These are phyloP conservation scores for Trichothecium sympodiale DNA, from an alignment of 2,329 filamentous ascomycete species.

Conservation along the genomic window DNA sequence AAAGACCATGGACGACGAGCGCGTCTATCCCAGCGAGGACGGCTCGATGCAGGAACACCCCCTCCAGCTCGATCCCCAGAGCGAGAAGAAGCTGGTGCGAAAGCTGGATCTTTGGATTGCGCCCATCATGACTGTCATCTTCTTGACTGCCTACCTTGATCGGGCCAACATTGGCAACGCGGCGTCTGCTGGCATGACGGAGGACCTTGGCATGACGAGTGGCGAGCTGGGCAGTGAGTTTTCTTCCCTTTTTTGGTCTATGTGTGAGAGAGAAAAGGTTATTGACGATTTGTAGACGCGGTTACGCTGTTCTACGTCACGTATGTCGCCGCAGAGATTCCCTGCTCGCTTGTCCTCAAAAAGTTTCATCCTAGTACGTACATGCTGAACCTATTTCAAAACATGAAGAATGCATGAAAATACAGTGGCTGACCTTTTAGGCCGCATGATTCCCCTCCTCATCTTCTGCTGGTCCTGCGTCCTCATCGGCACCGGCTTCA, in stretches of 20 bases:
- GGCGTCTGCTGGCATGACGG: constrained; percentile 15
- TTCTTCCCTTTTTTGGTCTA: constrained; percentile 30
- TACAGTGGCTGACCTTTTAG: constrained; percentile 18
- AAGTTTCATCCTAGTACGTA: constrained; percentile 14
- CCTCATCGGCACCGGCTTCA: constrained; percentile 59
- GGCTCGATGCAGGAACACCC: background rate
- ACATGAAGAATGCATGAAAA: constrained; percentile 45
- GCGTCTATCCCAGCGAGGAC: background rate
- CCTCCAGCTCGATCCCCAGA: constrained; percentile 5
- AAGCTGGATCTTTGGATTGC: constrained; percentile 19
- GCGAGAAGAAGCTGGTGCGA: constrained; percentile 14
- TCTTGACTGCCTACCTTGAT: constrained; percentile 19
- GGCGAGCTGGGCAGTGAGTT: constrained; percentile 13
- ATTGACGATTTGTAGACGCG: constrained; percentile 8
- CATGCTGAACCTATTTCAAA: no score
- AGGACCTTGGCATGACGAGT: constrained; percentile 25
- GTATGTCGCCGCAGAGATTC: constrained; percentile 17
- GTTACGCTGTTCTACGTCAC: constrained; percentile 17
- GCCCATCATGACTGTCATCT: constrained; percentile 23
- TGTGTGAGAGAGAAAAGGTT: background rate
- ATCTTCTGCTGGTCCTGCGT: constrained; percentile 56
- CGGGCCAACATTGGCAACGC: constrained; percentile 13
- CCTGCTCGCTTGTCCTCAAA: constrained; percentile 18
- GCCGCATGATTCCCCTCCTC: constrained; percentile 10
- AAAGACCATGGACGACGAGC: background rate